Evolutionary conservation across 2,329 filamentous ascomycete genomes (phyloP).

Genomic region (Sclerotinia nivalis): DNA sequence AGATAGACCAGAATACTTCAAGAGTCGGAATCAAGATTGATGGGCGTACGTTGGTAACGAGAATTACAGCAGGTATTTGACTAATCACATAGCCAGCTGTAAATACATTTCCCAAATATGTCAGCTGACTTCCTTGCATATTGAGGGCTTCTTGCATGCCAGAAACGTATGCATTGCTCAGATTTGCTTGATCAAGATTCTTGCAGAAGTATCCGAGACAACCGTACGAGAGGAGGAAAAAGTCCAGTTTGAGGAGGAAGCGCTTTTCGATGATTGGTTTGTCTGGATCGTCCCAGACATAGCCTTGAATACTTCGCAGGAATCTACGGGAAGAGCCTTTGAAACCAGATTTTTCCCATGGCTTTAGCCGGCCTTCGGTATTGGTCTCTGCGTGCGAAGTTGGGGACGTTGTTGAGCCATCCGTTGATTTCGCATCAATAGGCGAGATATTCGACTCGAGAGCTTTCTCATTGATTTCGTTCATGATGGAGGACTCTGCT

Average conservation of each 20-base stretch:
- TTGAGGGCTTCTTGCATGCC: slow-evolving; percentile 51
- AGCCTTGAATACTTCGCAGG: slow-evolving; percentile 32
- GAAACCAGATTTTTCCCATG: slow-evolving; percentile 31
- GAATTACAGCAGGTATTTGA: slow-evolving; percentile 33
- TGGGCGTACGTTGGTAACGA: slow-evolving; percentile 31
- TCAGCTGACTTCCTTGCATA: slow-evolving; percentile 55
- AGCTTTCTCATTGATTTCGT: slow-evolving; percentile 6
- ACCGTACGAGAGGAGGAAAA: slow-evolving; percentile 48
- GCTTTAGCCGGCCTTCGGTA: background rate
- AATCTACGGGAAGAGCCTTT: slow-evolving; percentile 23
- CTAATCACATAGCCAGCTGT: slow-evolving; percentile 44
- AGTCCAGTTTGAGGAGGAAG: slow-evolving; percentile 53
- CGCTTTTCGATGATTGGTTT: slow-evolving; percentile 45
- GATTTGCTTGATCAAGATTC: slow-evolving; percentile 44
- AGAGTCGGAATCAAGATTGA: slow-evolving; percentile 35
- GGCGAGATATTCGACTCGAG: background rate
- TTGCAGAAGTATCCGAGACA: slow-evolving; percentile 51
- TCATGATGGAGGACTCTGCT: background rate
- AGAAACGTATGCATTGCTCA: slow-evolving; percentile 45
- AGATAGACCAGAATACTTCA: slow-evolving; percentile 34
- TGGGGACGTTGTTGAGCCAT: background rate
- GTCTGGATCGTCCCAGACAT: slow-evolving; percentile 41
- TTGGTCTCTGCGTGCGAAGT: background rate
- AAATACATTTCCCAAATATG: slow-evolving; percentile 55
- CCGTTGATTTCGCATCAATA: background rate